Evolutionary conservation across 768 basidiomycete genomes (phyloP).

Genomic region (Tulasnella sp.): DNA sequence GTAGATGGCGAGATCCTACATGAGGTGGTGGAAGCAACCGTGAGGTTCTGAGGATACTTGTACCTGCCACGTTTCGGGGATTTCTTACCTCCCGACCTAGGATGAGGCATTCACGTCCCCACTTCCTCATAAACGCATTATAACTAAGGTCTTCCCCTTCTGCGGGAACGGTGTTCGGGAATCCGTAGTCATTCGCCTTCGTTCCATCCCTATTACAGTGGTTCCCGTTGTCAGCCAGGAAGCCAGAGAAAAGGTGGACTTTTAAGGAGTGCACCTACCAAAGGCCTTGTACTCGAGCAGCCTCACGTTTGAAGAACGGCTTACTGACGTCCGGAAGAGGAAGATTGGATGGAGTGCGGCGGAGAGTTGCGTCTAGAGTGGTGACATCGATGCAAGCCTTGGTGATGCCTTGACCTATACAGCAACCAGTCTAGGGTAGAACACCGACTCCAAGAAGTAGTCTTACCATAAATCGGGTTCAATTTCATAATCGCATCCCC

Average conservation of each 20-base stretch:
- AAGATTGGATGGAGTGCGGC: not conserved
- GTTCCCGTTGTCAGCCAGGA: not conserved
- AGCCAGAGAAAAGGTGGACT: not conserved
- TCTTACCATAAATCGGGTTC: slow-evolving; percentile 25
- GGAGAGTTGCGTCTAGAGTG: slow-evolving; percentile 11
- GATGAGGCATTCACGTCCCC: not conserved
- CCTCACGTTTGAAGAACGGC: not conserved
- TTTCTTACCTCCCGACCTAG: slow-evolving; percentile 13
- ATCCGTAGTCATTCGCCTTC: slow-evolving; percentile 19
- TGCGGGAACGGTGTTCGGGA: not conserved
- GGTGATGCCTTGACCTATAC: slow-evolving; percentile 17
- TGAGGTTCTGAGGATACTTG: not conserved
- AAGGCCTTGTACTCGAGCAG: not conserved
- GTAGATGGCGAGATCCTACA: not conserved
- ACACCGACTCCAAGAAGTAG: not conserved
- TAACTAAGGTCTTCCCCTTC: slow-evolving; percentile 7
- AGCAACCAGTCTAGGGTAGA: not conserved
- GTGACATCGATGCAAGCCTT: slow-evolving; percentile 4
- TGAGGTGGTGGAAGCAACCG: not conserved
- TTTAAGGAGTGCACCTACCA: not conserved
- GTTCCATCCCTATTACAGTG: not conserved
- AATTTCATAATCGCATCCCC: slow-evolving; percentile 23
- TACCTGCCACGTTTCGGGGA: not conserved
- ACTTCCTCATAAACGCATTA: not conserved
- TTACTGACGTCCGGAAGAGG: not conserved